These are phyloP conservation scores for Hippophae rhamnoides DNA, from an alignment of 306 rosid species.

Conservation along the genomic window DNA sequence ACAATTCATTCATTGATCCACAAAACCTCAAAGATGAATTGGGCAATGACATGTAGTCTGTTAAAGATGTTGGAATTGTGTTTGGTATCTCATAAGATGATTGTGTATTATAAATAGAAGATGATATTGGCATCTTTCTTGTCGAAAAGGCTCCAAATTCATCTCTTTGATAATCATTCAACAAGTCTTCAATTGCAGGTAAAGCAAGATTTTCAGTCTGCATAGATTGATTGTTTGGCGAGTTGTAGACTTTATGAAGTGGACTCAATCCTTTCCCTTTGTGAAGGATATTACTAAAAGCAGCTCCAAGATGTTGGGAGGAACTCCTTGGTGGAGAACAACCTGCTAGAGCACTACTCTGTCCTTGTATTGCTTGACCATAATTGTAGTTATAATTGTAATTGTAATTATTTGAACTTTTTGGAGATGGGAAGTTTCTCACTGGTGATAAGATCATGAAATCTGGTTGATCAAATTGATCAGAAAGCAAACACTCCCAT, in stretches of 20 bases:
- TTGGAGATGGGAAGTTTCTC: slow-evolving; percentile 55
- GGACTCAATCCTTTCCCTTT: slow-evolving; percentile 87
- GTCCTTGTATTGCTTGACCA: slow-evolving; percentile 46
- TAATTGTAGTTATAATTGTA: slow-evolving; percentile 39
- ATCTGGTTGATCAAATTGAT: slow-evolving; percentile 55
- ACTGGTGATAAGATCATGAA: slow-evolving; percentile 87
- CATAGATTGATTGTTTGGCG: slow-evolving; percentile 60
- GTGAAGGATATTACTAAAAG: slow-evolving; percentile 34
- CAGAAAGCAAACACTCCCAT: slow-evolving; percentile 78
- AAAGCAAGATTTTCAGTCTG: slow-evolving; percentile 47
- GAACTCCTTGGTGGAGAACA: slow-evolving; percentile 62
- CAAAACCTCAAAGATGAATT: slow-evolving; percentile 40
- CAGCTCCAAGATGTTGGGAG: slow-evolving; percentile 40
- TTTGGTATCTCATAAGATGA: slow-evolving; percentile 27
- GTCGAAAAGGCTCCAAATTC: slow-evolving; percentile 16
- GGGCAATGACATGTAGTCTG: slow-evolving; percentile 28
- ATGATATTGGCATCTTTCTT: slow-evolving; percentile 18
- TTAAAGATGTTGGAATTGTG: slow-evolving; percentile 23
- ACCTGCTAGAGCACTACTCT: slow-evolving; percentile 30
- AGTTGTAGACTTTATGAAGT: slow-evolving; percentile 65
- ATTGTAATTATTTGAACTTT: neutral
- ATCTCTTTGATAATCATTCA: slow-evolving; percentile 51
- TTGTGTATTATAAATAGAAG: slow-evolving; percentile 22
- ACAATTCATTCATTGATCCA: slow-evolving; percentile 34
- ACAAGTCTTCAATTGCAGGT: slow-evolving; percentile 58